Percentiles rank a stretch among this genome's conserved stretches.
These are phyloP conservation scores for Tylopilus balloui DNA, from an alignment of 768 basidiomycete genomes.

Conservation along the genomic window DNA sequence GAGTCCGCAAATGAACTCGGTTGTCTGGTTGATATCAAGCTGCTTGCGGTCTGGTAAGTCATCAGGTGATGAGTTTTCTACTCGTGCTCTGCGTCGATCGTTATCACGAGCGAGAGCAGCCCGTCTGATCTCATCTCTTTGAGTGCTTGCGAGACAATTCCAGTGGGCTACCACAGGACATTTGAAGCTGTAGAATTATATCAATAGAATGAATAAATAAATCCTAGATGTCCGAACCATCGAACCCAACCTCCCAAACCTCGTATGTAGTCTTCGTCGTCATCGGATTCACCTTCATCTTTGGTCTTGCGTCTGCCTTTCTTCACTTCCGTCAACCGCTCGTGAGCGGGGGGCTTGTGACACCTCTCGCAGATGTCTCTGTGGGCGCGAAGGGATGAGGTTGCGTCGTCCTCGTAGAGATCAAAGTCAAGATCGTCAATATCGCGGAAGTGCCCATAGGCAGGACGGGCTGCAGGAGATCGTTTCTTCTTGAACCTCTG, in stretches of 20 bases:
- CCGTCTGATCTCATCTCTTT: constrained; percentile 69
- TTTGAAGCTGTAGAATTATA: constrained; percentile 48
- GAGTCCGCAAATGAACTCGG: constrained; percentile 72
- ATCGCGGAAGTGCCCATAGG: constrained; percentile 45
- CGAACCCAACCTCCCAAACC: constrained; percentile 77
- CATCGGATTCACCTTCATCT: constrained; percentile 43
- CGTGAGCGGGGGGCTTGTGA: constrained; percentile 53
- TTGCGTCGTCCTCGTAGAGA: constrained; percentile 51
- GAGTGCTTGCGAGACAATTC: constrained; percentile 61
- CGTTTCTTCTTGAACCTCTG: constrained; percentile 29
- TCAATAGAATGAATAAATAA: constrained; percentile 9
- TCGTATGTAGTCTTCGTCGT: constrained; percentile 47
- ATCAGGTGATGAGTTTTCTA: constrained; percentile 17
- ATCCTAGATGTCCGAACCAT: constrained; percentile 50
- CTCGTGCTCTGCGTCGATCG: constrained; percentile 34
- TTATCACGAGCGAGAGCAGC: constrained; percentile 55
- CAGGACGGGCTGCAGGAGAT: constrained; percentile 39
- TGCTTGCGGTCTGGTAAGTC: constrained; percentile 43
- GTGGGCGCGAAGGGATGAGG: constrained; percentile 53
- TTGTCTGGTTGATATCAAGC: constrained; percentile 54
- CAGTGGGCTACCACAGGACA: constrained; percentile 78
- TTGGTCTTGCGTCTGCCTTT: constrained; percentile 38
- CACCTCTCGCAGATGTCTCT: constrained; percentile 71
- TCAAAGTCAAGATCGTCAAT: constrained; percentile 40
- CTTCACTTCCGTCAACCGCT: constrained; percentile 42